These are phyloP conservation scores for Tetrapyrgos nigripes DNA, from an alignment of 1,284 basidiomycete species.

Conservation along the genomic window DNA sequence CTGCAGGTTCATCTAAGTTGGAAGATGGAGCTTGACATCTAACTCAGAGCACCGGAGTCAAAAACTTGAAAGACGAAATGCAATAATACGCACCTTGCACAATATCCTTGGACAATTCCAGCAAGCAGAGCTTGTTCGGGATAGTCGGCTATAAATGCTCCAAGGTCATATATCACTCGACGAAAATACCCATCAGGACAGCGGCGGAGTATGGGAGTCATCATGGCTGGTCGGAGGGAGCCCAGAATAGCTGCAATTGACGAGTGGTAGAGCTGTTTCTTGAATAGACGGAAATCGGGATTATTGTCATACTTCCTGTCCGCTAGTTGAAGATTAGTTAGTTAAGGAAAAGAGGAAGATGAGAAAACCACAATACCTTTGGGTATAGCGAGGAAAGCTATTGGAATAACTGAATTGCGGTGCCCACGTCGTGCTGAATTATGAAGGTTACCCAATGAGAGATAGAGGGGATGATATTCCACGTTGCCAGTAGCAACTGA, in stretches of 20 bases:
- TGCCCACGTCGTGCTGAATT: constrained; percentile 29
- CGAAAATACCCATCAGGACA: constrained; percentile 26
- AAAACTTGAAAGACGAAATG: background rate
- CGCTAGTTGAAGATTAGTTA: constrained; percentile 15
- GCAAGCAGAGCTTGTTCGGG: constrained; percentile 24
- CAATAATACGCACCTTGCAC: constrained; percentile 17
- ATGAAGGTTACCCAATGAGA: constrained; percentile 29
- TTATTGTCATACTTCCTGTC: constrained; percentile 25
- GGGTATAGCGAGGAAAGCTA: constrained; percentile 33
- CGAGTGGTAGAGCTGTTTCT: constrained; percentile 21
- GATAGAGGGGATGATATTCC: constrained; percentile 39
- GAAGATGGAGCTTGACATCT: background rate
- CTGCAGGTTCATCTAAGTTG: constrained; percentile 6
- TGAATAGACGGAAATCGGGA: constrained; percentile 25
- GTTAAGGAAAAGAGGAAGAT: background rate
- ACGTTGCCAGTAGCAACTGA: constrained; percentile 42
- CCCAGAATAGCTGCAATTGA: constrained; percentile 18
- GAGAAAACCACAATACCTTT: constrained; percentile 25
- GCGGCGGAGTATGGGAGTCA: constrained; percentile 12
- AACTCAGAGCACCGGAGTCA: no score
- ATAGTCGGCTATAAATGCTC: constrained; percentile 25
- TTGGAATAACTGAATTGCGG: constrained; percentile 22
- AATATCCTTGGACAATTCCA: constrained; percentile 24
- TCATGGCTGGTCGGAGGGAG: constrained; percentile 18
- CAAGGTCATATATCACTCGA: constrained; percentile 20